phyloP scores from a whole-genome alignment of 257 asterid species.

The Solanum rostratum region DNA sequence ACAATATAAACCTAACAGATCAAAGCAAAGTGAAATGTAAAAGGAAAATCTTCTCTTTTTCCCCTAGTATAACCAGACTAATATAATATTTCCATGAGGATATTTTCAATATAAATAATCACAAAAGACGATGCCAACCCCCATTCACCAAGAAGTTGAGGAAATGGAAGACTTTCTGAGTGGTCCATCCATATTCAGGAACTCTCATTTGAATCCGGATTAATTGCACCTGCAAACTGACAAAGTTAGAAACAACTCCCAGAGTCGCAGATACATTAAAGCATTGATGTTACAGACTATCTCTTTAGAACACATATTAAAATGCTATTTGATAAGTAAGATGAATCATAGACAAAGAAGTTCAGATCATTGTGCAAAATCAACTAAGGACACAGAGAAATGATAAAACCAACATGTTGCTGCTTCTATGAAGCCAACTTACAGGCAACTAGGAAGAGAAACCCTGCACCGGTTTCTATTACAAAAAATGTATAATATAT shows the following conservation, averaged over 20 bases:
- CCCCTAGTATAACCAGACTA: neutral
- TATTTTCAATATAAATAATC: neutral
- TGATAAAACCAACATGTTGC: neutral
- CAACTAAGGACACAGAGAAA: neutral
- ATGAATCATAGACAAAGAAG: neutral
- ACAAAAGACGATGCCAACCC: slow-evolving; percentile 31
- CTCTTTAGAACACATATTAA: neutral
- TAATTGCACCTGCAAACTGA: slow-evolving; percentile 55
- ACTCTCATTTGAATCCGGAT: slow-evolving; percentile 88
- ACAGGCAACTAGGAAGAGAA: neutral
- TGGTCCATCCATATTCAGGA: slow-evolving; percentile 98
- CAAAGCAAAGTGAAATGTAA: neutral
- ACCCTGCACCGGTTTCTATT: neutral
- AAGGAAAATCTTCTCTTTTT: neutral
- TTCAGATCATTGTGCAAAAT: neutral
- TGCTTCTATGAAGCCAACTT: neutral
- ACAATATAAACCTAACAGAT: neutral
- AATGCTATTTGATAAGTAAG: neutral
- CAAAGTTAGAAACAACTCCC: neutral
- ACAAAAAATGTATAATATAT: neutral
- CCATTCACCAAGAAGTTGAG: slow-evolving; percentile 92
- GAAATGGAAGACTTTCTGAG: slow-evolving; percentile 96
- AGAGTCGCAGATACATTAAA: neutral
- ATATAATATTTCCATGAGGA: neutral
- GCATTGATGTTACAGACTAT: neutral